Conservation (phyloP, 208 protist species). For the Acanthamoeba sp. region DNA sequence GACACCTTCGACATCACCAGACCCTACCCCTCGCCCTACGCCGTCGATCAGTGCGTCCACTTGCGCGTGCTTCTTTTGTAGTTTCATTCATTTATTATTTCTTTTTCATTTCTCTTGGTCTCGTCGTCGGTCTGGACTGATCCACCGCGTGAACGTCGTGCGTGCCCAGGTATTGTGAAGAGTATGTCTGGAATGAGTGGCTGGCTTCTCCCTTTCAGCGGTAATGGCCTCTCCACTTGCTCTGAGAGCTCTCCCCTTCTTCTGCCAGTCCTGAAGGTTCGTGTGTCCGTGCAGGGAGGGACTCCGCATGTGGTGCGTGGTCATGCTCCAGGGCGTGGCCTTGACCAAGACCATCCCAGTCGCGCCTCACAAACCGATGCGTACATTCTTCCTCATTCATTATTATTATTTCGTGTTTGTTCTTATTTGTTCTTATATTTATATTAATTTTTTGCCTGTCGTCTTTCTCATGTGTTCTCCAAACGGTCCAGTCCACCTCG, state of each 20-base stretch:
- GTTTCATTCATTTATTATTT: not conserved
- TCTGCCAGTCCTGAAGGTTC: not conserved
- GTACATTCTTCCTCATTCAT: not conserved
- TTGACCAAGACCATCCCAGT: constrained; percentile 66
- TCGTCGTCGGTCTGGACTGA: no score
- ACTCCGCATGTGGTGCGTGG: constrained; percentile 80
- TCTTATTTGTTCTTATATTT: no score
- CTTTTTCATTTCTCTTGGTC: no score
- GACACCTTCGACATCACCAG: constrained; percentile 87
- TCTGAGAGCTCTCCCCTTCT: not conserved
- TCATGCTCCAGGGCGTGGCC: constrained; percentile 86
- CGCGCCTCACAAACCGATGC: not conserved
- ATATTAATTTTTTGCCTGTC: not conserved
- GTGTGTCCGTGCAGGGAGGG: no score
- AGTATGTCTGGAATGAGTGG: constrained; percentile 89
- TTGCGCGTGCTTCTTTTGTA: not conserved
- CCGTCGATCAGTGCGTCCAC: constrained; percentile 35
- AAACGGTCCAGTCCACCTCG: constrained; percentile 24
- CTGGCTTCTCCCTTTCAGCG: constrained; percentile 82
- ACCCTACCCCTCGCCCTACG: constrained; percentile 82
- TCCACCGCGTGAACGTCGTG: no score
- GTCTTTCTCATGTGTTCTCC: not conserved
- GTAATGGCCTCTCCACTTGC: constrained; percentile 56
- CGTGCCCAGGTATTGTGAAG: constrained; percentile 58
- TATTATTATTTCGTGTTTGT: no score